These are phyloP conservation scores for Pouteria campechiana DNA, from an alignment of 179 eudicot species.

Conservation along the genomic window DNA sequence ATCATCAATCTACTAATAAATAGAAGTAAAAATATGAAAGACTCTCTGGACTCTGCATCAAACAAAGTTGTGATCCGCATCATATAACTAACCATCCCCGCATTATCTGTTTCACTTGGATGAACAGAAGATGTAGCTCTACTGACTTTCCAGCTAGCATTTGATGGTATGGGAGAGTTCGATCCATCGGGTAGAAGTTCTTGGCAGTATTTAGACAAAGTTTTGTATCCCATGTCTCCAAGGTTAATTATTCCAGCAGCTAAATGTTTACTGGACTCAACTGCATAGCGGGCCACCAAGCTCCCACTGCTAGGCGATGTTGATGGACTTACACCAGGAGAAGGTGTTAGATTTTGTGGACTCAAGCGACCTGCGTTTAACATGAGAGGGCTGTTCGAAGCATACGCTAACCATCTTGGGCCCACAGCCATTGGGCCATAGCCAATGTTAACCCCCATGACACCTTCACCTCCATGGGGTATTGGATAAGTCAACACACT, in stretches of 20 bases:
- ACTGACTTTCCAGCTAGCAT: slow-evolving; percentile 49
- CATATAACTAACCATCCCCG: slow-evolving; percentile 58
- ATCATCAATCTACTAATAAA: background rate
- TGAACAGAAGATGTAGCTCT: slow-evolving; percentile 34
- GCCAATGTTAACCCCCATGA: slow-evolving; percentile 58
- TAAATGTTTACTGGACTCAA: slow-evolving; percentile 89
- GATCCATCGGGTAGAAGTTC: slow-evolving; percentile 73
- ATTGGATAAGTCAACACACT: slow-evolving; percentile 84
- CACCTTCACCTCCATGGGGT: slow-evolving; percentile 66
- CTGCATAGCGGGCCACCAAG: slow-evolving; percentile 74
- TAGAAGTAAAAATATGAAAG: background rate
- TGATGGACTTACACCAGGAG: slow-evolving; percentile 91
- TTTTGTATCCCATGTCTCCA: slow-evolving; percentile 84
- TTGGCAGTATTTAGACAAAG: slow-evolving; percentile 61
- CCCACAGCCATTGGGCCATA: slow-evolving; percentile 97
- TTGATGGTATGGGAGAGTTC: slow-evolving; percentile 46
- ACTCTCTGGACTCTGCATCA: background rate
- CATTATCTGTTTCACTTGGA: slow-evolving; percentile 53
- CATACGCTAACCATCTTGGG: slow-evolving; percentile 93
- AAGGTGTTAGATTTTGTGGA: slow-evolving; percentile 75
- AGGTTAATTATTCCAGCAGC: slow-evolving; percentile 71
- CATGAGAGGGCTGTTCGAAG: slow-evolving; percentile 59
- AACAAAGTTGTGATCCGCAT: background rate
- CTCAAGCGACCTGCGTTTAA: slow-evolving; percentile 72
- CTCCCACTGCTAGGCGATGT: slow-evolving; percentile 71